These are phyloP conservation scores for Calonectria leucothoes DNA, from an alignment of 2,329 filamentous ascomycete genomes.

Conservation along the genomic window DNA sequence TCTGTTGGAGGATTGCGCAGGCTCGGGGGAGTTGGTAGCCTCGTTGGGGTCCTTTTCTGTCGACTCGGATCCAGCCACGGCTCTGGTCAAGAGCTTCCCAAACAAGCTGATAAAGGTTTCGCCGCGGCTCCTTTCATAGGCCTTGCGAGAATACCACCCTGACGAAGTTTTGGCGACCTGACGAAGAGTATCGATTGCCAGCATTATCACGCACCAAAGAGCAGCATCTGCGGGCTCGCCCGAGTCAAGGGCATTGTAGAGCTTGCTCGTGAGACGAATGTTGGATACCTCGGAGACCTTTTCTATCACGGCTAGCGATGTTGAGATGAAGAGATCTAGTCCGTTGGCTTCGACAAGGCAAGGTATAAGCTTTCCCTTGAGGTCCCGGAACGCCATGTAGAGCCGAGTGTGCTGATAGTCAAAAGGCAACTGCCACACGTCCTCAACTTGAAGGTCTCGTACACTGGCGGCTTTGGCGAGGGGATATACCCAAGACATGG, in stretches of 20 bases:
- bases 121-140: conserved; percentile 85
- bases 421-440: conserved; percentile 84
- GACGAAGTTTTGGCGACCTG: conserved; percentile 50
- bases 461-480: conserved; percentile 74
- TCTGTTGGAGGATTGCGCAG: background rate
- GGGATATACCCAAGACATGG: conserved; percentile 84
- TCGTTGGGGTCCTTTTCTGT: conserved; percentile 48
- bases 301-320: conserved; percentile 69
- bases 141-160: conserved; percentile 85
- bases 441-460: conserved; percentile 78
- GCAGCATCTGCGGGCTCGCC: conserved; percentile 44
- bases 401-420: conserved; percentile 85
- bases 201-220: conserved; percentile 53
- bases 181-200: conserved; percentile 46
- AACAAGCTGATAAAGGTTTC: conserved; percentile 63
- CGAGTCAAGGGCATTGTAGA: conserved; percentile 49
- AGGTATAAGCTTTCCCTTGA: conserved; percentile 77
- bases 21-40: background rate
- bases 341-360: conserved; percentile 82
- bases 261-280: conserved; percentile 50
- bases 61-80: conserved; percentile 51
- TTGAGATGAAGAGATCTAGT: conserved; percentile 79
- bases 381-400: conserved; percentile 78
- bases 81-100: conserved; percentile 51
- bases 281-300: conserved; percentile 52